Base-by-base conservation (phyloP, 176 grass and related monocot genomes). In the Ensete ventricosum region DNA sequence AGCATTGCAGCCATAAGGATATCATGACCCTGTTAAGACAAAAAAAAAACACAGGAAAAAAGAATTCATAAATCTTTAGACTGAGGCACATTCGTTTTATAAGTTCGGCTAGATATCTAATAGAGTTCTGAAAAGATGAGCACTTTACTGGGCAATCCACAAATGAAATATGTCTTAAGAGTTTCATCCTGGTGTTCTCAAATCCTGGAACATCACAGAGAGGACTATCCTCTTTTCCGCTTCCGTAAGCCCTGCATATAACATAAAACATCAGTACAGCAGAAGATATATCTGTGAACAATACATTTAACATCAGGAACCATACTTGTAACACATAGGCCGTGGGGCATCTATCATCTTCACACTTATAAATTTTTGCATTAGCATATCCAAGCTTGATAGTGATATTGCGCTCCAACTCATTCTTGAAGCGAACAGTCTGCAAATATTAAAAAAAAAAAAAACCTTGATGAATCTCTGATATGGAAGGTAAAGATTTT, bases 1-100 rank as follows among this genome's bases (percentile, higher is more conserved):
- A 98, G 90, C 94, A 98, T 93, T 62, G 88, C 91, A 70, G 90
- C 90, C 88, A 98, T 98, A 60, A 93, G 90, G 93, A 93, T 98
- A 67, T 98, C 94, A 0, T 98, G 94, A 0, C 94, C 94, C 90
- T 98, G 54, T 83, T 27, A 71, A 58, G 7, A 34, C 8, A 71
- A 34, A 79, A 19, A 19, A 34, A 16, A 62, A 78, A 43, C 1
- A n/a, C 22, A 19, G 0, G 22, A 9, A 67, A 14, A 43, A 49
- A 43, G 10, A 70, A 14, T 22, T 20, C 29, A 34, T 34, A 34
- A 34, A 34, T 34, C 4, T 34, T 34, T 34, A 34, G 29, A 34
- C 29, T 5, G 29, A 34, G 3, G 29, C 29, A 5, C 29, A 34
- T 34, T 5, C 29, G 0, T 34, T 34, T 34, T 34, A 5, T 34